A percentile compares a stretch with the other conserved stretches of the same genome.
Conservation (phyloP, 805 yeast species). For the Schizosaccharomyces osmophilus region DNA sequence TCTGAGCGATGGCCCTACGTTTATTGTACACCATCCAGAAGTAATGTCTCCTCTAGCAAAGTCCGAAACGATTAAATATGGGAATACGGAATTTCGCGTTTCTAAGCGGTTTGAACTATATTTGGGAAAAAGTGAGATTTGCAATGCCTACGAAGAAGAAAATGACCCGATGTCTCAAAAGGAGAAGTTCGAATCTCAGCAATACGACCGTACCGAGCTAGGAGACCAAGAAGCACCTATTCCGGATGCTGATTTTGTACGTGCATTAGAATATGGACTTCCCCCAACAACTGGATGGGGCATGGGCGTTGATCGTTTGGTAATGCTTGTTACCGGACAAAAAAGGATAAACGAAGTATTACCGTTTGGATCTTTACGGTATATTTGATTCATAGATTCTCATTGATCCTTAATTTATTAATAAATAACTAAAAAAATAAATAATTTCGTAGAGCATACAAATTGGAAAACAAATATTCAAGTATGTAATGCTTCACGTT, state of each 20-base stretch:
- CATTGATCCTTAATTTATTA: no score
- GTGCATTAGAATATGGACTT: constrained; percentile 71
- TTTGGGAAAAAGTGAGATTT: constrained; percentile 54
- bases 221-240: constrained; percentile 38
- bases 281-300: constrained; percentile 99
- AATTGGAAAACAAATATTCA: no score
- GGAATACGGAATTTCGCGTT: constrained; percentile 15
- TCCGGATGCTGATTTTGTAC: constrained; percentile 49
- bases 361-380: constrained; percentile 48
- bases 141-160: constrained; percentile 91
- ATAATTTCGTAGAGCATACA: no score
- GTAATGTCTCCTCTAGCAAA: constrained; percentile 74
- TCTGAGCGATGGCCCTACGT: constrained; percentile 30
- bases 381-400: constrained; percentile 20
- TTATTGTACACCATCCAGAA: constrained; percentile 65
- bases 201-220: constrained; percentile 20
- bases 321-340: constrained; percentile 47
- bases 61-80: constrained; percentile 18
- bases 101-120: constrained; percentile 69
- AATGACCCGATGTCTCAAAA: constrained; percentile 58
- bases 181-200: constrained; percentile 38
- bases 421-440: no score
- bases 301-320: constrained; percentile 69
- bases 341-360: constrained; percentile 51
- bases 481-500: no score